Percentiles rank a stretch among this genome's conserved stretches.
phyloP scores from a whole-genome alignment of 441 rosid genomes.

The Caryocar brasiliense region DNA sequence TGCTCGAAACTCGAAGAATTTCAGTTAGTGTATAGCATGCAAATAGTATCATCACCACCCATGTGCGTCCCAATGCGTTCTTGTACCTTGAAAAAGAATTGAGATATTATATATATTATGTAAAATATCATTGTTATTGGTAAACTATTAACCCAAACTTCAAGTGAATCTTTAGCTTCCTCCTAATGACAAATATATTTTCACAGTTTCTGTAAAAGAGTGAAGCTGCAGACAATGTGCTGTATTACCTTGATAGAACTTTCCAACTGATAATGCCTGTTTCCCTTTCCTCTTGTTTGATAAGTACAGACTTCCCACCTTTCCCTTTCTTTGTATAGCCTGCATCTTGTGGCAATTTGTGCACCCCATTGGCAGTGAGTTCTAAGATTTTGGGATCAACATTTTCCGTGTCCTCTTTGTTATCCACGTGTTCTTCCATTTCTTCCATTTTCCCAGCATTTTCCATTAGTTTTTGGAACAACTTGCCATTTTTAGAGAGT shows the following conservation, averaged over 20 bases:
- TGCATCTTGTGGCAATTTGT: constrained; percentile 23
- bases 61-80: constrained; percentile 72
- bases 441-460: constrained; percentile 94
- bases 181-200: no score
- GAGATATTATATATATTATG: no score
- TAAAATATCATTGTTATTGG: no score
- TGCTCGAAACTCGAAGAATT: constrained; percentile 78
- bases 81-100: constrained; percentile 46
- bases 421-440: constrained; percentile 31
- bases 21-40: constrained; percentile 63
- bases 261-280: constrained; percentile 84
- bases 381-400: constrained; percentile 21
- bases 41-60: constrained; percentile 69
- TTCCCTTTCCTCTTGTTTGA: constrained; percentile 90
- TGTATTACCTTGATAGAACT: constrained; percentile 66
- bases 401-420: constrained; percentile 14
- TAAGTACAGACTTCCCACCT: constrained; percentile 62
- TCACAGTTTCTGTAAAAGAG: no score
- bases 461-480: constrained; percentile 87
- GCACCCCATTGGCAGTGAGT: constrained; percentile 21
- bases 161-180: no score
- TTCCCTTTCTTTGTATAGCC: constrained; percentile 37
- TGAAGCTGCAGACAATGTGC: background rate
- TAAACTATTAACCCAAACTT: no score
- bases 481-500: constrained; percentile 50